These are phyloP conservation scores for Penicilliopsis zonata DNA, from an alignment of 495 filamentous ascomycete genomes.

Conservation along the genomic window DNA sequence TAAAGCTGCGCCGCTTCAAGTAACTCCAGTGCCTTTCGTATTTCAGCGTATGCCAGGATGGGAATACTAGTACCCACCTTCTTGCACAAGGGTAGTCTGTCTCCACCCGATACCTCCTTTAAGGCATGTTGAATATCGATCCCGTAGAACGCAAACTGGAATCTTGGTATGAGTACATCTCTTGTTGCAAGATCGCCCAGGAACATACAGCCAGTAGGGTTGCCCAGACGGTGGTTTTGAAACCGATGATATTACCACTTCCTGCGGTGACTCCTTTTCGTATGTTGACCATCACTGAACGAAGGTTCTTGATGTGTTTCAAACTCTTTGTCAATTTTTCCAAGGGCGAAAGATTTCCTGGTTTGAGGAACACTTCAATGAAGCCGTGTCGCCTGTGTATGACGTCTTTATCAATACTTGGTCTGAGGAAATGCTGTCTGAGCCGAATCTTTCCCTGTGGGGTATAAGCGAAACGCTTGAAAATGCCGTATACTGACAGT, in stretches of 20 bases:
- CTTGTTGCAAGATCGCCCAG: conserved; percentile 1
- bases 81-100: conserved; percentile 39
- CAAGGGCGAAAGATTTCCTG: conserved; percentile 51
- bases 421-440: conserved; percentile 75
- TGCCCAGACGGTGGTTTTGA: conserved; percentile 62
- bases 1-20: conserved; percentile 44
- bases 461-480: conserved; percentile 65
- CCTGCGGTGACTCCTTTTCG: conserved; percentile 62
- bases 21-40: conserved; percentile 18
- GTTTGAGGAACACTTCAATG: conserved; percentile 53
- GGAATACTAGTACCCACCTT: conserved; percentile 32
- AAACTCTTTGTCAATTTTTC: conserved; percentile 50
- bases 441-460: conserved; percentile 69
- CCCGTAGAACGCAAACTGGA: conserved; percentile 51
- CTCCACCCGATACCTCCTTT: conserved; percentile 44
- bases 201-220: conserved; percentile 40
- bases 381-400: conserved; percentile 68
- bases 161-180: neutral
- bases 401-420: conserved; percentile 51
- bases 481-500: conserved; percentile 80
- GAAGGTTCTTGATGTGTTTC: conserved; percentile 69
- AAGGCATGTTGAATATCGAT: conserved; percentile 58
- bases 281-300: conserved; percentile 54
- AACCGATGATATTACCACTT: conserved; percentile 39
- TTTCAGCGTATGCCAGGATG: conserved; percentile 4